Evolutionary conservation across 331 rosid genomes (phyloP).

Genomic region (Phaseolus coccineus): DNA sequence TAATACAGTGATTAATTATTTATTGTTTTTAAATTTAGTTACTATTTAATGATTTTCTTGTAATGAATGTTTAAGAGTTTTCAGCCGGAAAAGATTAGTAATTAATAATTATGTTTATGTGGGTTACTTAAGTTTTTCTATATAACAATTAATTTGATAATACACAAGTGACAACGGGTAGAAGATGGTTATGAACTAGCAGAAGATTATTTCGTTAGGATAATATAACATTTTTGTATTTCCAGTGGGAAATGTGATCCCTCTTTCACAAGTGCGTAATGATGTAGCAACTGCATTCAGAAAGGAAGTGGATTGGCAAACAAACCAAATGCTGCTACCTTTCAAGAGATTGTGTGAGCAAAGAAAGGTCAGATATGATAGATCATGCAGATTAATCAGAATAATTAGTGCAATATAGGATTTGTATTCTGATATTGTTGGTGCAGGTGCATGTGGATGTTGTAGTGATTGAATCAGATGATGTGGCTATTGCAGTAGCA

Average conservation of each 20-base stretch:
- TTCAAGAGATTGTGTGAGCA: slow-evolving; percentile 74
- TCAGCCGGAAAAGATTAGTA: background rate
- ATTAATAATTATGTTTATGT: background rate
- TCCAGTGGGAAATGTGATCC: slow-evolving; percentile 82
- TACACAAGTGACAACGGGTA: background rate
- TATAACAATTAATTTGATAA: slow-evolving; percentile 7
- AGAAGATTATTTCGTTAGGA: slow-evolving; percentile 10
- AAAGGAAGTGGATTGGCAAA: slow-evolving; percentile 73
- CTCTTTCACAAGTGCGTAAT: slow-evolving; percentile 65
- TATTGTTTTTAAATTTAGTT: too few species aligned
- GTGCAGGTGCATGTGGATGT: slow-evolving; percentile 79
- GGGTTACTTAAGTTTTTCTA: slow-evolving; percentile 2
- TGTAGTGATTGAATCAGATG: slow-evolving; percentile 78
- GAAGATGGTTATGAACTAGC: background rate
- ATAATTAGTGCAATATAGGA: slow-evolving; percentile 29
- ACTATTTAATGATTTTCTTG: too few species aligned
- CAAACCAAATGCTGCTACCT: slow-evolving; percentile 73
- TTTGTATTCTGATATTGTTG: slow-evolving; percentile 20
- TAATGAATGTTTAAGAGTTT: slow-evolving; percentile 2
- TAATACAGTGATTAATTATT: too few species aligned
- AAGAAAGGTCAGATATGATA: slow-evolving; percentile 65
- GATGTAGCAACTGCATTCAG: slow-evolving; percentile 69
- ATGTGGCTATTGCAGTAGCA: slow-evolving; percentile 72
- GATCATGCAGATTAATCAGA: slow-evolving; percentile 34
- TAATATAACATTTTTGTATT: slow-evolving; percentile 36